These are phyloP conservation scores for Centella asiatica DNA, from an alignment of 129 eudicot species.

Conservation along the genomic window DNA sequence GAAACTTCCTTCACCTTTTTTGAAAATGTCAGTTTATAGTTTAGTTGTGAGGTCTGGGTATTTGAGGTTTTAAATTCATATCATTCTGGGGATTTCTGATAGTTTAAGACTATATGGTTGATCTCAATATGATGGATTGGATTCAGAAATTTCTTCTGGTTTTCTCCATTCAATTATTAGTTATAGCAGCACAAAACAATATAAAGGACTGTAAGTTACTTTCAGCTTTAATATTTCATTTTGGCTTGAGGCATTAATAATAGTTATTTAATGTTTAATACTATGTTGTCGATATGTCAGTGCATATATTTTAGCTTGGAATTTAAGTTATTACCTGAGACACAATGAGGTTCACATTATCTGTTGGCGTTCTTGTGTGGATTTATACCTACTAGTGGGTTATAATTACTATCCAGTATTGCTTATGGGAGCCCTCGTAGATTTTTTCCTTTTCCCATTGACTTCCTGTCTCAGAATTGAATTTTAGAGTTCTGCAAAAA, in stretches of 20 bases:
- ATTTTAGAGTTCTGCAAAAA: neutral
- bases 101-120: neutral
- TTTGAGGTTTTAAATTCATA: neutral
- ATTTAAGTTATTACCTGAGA: neutral
- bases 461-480: neutral
- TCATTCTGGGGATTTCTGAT: neutral
- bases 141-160: slow-evolving; percentile 11
- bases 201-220: slow-evolving; percentile 9
- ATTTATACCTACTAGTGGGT: neutral
- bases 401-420: neutral
- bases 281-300: neutral
- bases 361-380: neutral
- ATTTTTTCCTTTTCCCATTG: neutral
- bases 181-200: slow-evolving; percentile 4
- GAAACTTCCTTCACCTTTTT: neutral
- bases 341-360: neutral
- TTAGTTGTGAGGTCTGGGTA: neutral
- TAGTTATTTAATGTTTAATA: neutral
- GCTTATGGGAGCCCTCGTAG: neutral
- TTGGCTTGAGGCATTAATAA: neutral
- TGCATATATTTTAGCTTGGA: neutral
- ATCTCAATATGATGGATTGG: neutral
- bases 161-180: slow-evolving; percentile 3
- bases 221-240: neutral
- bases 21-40: neutral